phyloP scores from a whole-genome alignment of 108 stramenopile genomes.

The Licmophora abbreviata region DNA sequence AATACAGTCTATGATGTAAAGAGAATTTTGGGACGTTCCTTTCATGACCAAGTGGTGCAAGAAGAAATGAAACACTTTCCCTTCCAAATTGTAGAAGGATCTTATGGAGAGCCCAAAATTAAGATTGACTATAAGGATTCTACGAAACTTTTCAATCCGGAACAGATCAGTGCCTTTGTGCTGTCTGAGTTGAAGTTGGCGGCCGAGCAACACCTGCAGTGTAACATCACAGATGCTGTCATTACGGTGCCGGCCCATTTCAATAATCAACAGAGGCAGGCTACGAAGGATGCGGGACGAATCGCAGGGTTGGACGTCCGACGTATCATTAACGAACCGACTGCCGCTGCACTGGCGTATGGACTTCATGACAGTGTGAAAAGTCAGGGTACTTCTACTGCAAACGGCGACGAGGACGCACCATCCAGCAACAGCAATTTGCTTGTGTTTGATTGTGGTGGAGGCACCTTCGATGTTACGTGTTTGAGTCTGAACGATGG shows the following conservation, averaged over 20 bases:
- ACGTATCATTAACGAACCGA: conserved; percentile 75
- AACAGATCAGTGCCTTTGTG: conserved; percentile 58
- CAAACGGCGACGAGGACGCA: conserved; percentile 24
- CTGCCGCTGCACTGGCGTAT: conserved; percentile 63
- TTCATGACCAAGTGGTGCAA: conserved; percentile 33
- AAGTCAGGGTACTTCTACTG: background rate
- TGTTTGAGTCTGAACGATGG: conserved; percentile 52
- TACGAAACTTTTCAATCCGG: conserved; percentile 45
- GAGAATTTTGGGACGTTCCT: conserved; percentile 56
- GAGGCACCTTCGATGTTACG: conserved; percentile 67
- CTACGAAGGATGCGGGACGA: conserved; percentile 73
- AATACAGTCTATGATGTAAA: conserved; percentile 66
- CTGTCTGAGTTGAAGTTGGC: conserved; percentile 43
- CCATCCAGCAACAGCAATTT: conserved; percentile 29
- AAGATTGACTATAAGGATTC: conserved; percentile 40
- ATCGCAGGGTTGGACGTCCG: conserved; percentile 57
- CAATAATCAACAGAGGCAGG: conserved; percentile 85
- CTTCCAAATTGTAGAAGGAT: conserved; percentile 33
- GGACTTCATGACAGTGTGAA: conserved; percentile 40
- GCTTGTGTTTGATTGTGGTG: conserved; percentile 80
- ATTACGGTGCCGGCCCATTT: conserved; percentile 87
- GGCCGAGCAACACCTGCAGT: conserved; percentile 44
- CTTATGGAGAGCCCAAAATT: conserved; percentile 32
- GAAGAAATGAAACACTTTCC: conserved; percentile 50
- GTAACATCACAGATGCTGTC: conserved; percentile 52